These are phyloP conservation scores for Sporothrix brunneoviolacea DNA, from an alignment of 2,329 filamentous ascomycete species.

Conservation along the genomic window DNA sequence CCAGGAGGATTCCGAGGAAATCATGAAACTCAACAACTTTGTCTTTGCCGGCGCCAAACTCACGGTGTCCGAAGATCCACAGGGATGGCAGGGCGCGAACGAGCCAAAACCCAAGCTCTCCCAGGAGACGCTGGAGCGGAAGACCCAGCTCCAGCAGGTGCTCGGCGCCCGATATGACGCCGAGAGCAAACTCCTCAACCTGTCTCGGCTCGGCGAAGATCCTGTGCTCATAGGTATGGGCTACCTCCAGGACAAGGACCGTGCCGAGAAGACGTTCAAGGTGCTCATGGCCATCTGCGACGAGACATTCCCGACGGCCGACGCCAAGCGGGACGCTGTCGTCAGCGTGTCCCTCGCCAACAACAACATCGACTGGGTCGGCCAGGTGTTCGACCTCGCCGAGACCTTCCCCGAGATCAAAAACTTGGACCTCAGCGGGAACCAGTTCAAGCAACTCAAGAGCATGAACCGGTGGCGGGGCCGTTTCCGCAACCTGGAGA, in stretches of 20 bases:
- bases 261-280: slow-evolving; percentile 81
- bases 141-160: slow-evolving; percentile 62
- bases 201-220: slow-evolving; percentile 72
- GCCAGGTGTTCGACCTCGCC: slow-evolving; percentile 66
- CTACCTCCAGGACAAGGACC: slow-evolving; percentile 65
- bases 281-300: slow-evolving; percentile 86
- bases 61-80: slow-evolving; percentile 43
- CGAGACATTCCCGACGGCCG: slow-evolving; percentile 62
- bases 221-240: slow-evolving; percentile 64
- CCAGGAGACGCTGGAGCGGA: slow-evolving; percentile 52
- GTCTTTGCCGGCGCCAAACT: slow-evolving; percentile 60
- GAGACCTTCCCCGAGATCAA: slow-evolving; percentile 77
- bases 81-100: slow-evolving; percentile 29
- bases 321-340: slow-evolving; percentile 71
- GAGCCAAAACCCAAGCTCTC: slow-evolving; percentile 35
- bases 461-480: slow-evolving; percentile 69
- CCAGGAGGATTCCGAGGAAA: slow-evolving; percentile 55
- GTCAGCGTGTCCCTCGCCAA: slow-evolving; percentile 73
- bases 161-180: slow-evolving; percentile 68
- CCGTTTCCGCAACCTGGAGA: slow-evolving; percentile 72
- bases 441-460: slow-evolving; percentile 63
- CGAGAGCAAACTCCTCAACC: slow-evolving; percentile 67
- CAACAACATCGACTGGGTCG: slow-evolving; percentile 70
- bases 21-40: slow-evolving; percentile 63
- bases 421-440: slow-evolving; percentile 83